Evolutionary conservation across 108 stramenopile genomes (phyloP), one percentile per base, ranked within the genome.

Genomic region (Phaeodactylum tricornutum): DNA sequence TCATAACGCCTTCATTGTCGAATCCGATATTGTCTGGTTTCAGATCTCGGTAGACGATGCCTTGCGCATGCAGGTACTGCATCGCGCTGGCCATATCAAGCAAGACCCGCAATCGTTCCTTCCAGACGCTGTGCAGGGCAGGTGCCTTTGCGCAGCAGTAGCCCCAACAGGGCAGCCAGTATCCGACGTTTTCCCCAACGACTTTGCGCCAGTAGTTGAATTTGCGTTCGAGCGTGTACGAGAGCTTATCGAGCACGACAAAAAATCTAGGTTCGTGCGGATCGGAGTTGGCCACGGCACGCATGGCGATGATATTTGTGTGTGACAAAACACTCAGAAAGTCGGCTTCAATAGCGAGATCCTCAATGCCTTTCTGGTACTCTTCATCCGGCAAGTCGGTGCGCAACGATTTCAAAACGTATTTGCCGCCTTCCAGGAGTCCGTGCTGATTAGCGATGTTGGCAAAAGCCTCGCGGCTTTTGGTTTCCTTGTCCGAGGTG

Each of bases 341-440:
- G 47, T 79, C 77, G 6, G 89, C 79, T 45, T 91, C 89, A 41
- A 91, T 83, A 20, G 89, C 89, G 26, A 91, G 51, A 66, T 91
- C 89, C 15, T 82, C 67, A 34, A 91, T 66, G 28, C 89, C 89
- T 73, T 90, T 90, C 42, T 62, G 57, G 32, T 84, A 62, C 53
- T 90, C 88, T 41, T 90, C 84, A 42, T 81, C 81, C 8, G 76
- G 77, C 15, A 90, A 60, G 51, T 90, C 88, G 6, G 62, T 61
- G 6, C 88, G 81, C 5, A 90, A 65, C 15, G 61, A 79, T 68
- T 90, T 90, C 15, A 86, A 24, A 29, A 86, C 88, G 59, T 66
- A 90, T 3, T 65, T 53, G 29, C 31, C 25, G 25, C 34, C 16
- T 41, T 45, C 34, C 43, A 46, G 11, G 41, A 12, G 23, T 54